A percentile compares a stretch with the other conserved stretches of the same genome.
Conservation (phyloP, 1,284 basidiomycete species). For the Pulveroboletus sp. region DNA sequence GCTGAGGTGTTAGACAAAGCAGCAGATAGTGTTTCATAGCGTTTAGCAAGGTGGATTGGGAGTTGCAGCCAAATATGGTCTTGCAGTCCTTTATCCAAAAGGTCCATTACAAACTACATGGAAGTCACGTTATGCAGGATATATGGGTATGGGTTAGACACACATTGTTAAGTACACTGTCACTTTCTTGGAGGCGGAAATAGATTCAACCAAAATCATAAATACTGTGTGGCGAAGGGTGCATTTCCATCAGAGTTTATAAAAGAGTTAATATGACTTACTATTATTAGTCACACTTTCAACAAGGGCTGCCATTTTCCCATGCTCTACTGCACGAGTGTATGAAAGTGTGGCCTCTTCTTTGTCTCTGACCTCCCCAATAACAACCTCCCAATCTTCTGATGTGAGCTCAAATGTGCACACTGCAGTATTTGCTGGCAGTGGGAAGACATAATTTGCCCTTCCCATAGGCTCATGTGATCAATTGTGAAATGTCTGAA, state of each 20-base stretch:
- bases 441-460: slow-evolving; percentile 56
- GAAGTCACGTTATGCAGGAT: neutral
- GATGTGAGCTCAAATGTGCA: slow-evolving; percentile 47
- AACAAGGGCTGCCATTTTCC: slow-evolving; percentile 43
- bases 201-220: slow-evolving; percentile 52
- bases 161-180: slow-evolving; percentile 42
- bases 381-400: slow-evolving; percentile 38
- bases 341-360: slow-evolving; percentile 42
- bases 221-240: slow-evolving; percentile 39
- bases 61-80: slow-evolving; percentile 50
- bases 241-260: neutral
- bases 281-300: slow-evolving; percentile 51
- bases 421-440: slow-evolving; percentile 51
- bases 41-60: slow-evolving; percentile 45
- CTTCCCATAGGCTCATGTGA: slow-evolving; percentile 35
- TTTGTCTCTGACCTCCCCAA: slow-evolving; percentile 50
- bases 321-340: slow-evolving; percentile 39
- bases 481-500: slow-evolving; percentile 46
- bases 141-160: neutral
- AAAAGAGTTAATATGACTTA: slow-evolving; percentile 26
- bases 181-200: slow-evolving; percentile 41
- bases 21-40: slow-evolving; percentile 45
- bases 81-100: slow-evolving; percentile 44
- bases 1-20: slow-evolving; percentile 33
- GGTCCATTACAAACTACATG: slow-evolving; percentile 35